Evolutionary conservation across 2,329 filamentous ascomycete genomes (phyloP), one percentile per base, ranked within the genome.

Genomic region (Penicillium expansum): DNA sequence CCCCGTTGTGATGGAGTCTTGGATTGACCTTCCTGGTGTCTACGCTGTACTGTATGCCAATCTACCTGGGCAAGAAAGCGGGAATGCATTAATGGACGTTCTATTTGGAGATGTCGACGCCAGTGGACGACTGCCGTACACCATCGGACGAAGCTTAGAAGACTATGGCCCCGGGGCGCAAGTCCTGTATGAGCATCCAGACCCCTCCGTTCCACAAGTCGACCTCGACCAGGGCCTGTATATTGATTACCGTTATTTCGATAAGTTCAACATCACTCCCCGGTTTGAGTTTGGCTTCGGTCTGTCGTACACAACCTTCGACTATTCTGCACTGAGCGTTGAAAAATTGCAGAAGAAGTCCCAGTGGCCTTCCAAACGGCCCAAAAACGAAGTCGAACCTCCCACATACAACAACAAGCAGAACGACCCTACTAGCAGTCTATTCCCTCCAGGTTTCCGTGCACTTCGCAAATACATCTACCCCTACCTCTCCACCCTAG

Each of bases 241-340:
- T 69, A 86, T 95, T 63, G 93, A 97, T 77, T 96, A 97, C 76
- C 87, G 92, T 13, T 84, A 92, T 73, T 92, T 97, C 65, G 92
- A 96, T 78, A 90, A 88, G 69, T 74, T 87, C 53, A 79, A 81
- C 55, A 87, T 94, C 58, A 79, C 80, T 5, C 92, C 92, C 0
- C 87, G 89, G 1, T 97, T 87, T 69, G 89, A 91, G 45, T 97
- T 97, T 66, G 92, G 93, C 0, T 92, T 86, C 58, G 93, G 92
- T 0, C 81, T 97, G 2, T 90, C 87, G 51, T 96, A 94, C 76
- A 92, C 91, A 0, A 82, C 76, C 0, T 95, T 93, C 71, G 76
- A 83, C 13, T 82, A 91, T 55, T 80, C 79, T 11, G 80, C 83
- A 32, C 65, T 84, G 13, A 73, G 77, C 9, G 73, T 89, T 48